These are phyloP conservation scores for Lactifluus volemus DNA, from an alignment of 768 basidiomycete genomes.

Conservation along the genomic window DNA sequence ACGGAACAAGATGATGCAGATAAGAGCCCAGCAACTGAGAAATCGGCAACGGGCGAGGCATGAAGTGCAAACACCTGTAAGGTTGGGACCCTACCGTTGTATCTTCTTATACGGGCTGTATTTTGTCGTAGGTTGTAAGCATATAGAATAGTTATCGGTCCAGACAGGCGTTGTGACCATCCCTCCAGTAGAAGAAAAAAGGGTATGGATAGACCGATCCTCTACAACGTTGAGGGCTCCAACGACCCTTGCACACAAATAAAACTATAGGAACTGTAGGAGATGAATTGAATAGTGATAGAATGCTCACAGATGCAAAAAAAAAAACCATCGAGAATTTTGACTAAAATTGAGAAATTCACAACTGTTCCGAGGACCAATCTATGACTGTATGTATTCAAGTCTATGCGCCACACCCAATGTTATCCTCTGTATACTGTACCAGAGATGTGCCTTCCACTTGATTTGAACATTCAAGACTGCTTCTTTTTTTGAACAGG, in stretches of 20 bases:
- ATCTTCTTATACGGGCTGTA: background rate
- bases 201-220: background rate
- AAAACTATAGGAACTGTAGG: too few relatives aligned
- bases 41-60: background rate
- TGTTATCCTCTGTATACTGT: background rate
- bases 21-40: background rate
- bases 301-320: too few relatives aligned
- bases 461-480: conserved; percentile 26
- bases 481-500: background rate
- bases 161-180: background rate
- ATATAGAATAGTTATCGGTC: background rate
- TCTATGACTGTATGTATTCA: background rate
- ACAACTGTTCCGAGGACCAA: too few relatives aligned
- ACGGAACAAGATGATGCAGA: background rate
- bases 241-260: too few relatives aligned
- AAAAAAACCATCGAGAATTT: too few relatives aligned
- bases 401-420: background rate
- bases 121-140: background rate
- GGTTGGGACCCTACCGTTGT: background rate
- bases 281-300: too few relatives aligned
- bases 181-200: background rate
- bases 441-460: conserved; percentile 23
- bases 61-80: background rate
- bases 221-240: too few relatives aligned
- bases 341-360: too few relatives aligned